Evolutionary conservation across 2,329 filamentous ascomycete genomes (phyloP).

Genomic region (Fusarium proliferatum): DNA sequence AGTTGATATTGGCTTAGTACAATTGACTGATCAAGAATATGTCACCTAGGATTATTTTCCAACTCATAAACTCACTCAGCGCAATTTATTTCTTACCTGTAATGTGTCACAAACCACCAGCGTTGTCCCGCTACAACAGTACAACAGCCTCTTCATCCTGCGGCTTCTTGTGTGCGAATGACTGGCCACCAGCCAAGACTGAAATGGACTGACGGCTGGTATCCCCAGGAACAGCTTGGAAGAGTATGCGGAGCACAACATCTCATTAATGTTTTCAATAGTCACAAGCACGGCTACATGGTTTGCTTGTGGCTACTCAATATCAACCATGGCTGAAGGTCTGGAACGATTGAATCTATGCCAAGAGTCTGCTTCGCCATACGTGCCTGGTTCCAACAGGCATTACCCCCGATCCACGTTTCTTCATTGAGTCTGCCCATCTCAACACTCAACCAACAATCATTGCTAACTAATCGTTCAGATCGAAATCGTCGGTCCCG

Average conservation of each 20-base stretch:
- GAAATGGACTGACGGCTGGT: background rate
- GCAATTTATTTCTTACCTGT: fast-evolving
- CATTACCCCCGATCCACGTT: background rate
- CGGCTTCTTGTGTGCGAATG: background rate
- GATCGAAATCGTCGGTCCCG: background rate
- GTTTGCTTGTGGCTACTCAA: fast-evolving
- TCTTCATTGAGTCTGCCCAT: background rate
- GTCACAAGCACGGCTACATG: fast-evolving
- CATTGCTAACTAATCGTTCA: fast-evolving
- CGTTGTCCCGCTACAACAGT: fast-evolving
- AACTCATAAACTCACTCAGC: background rate
- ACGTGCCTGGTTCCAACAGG: background rate
- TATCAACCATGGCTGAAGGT: background rate
- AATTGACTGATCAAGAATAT: no score
- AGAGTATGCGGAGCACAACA: no score
- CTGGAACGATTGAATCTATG: background rate
- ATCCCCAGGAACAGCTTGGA: background rate
- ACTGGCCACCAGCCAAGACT: background rate
- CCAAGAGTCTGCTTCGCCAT: background rate
- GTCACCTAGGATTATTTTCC: no score
- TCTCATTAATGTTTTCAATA: fast-evolving
- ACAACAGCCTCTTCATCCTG: background rate
- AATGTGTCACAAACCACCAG: fast-evolving
- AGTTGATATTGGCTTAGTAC: no score
- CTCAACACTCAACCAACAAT: background rate